Conservation (phyloP, 2,329 filamentous ascomycete species). For the Pseudogymnoascus sp. region DNA sequence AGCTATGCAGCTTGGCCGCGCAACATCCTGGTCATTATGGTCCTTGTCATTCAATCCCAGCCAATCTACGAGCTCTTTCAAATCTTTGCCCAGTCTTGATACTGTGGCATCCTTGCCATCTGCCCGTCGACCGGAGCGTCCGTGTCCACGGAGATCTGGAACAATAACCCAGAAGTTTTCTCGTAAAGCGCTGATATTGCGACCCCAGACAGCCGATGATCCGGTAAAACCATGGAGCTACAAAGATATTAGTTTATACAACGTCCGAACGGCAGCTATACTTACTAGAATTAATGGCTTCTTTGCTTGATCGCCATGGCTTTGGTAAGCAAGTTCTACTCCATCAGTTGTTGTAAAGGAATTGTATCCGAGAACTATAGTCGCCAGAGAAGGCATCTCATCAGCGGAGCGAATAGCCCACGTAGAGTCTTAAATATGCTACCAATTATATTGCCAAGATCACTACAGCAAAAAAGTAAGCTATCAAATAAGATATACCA, state of each 20-base stretch:
- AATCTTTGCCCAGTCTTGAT: slow-evolving; percentile 24
- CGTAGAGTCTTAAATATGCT: background rate
- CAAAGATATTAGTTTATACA: background rate
- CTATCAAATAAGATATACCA: background rate
- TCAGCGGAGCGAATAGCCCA: background rate
- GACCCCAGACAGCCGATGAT: slow-evolving; percentile 23
- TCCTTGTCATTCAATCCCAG: slow-evolving; percentile 4
- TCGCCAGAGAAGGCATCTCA: background rate
- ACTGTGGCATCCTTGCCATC: slow-evolving; percentile 23
- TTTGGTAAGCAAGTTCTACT: background rate
- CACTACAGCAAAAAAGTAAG: too few species aligned
- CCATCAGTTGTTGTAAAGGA: background rate
- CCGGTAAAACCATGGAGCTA: slow-evolving; percentile 29
- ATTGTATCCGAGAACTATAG: background rate
- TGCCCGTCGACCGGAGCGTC: slow-evolving; percentile 20
- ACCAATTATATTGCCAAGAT: background rate
- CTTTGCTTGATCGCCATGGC: background rate
- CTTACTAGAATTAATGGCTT: slow-evolving; percentile 9
- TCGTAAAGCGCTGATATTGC: slow-evolving; percentile 22
- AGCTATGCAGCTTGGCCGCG: slow-evolving; percentile 19
- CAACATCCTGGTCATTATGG: background rate
- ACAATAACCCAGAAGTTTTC: slow-evolving; percentile 20
- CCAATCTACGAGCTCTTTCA: slow-evolving; percentile 19
- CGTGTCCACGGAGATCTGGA: slow-evolving; percentile 26
- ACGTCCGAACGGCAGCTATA: background rate